Base-by-base conservation (phyloP, 495 filamentous ascomycete species). In the Xylaria castorea region DNA sequence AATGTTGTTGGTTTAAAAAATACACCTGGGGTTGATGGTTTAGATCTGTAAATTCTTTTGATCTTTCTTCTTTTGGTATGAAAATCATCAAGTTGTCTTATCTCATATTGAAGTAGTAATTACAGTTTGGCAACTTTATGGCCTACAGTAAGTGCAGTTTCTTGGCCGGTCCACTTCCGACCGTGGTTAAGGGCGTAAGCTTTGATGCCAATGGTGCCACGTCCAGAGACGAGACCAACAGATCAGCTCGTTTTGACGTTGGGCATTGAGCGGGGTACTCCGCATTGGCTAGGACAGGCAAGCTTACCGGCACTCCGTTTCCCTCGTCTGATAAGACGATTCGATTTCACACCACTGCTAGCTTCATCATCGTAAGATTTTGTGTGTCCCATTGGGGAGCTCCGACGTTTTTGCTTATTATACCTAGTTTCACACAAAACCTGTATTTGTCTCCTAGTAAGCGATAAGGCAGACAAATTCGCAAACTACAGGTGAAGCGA, bases 341-440 rank as follows among this genome's bases (percentile, higher is more conserved):
- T 20, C 1, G 30, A 58, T 34, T 34, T 12, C 25, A 30, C 34
- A 38, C 58, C 36, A 30, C 30, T 36, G 30, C 57, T 61, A 32
- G 57, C 57, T 61, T 61, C 30, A 61, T 18, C n/a, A 64, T 64
- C 61, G 61, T 64, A 64, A 64, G 61, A 64, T 64, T 27, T 40
- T 27, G 9, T 38, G 9, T 38, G 30, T 11, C 20, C 60, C 25
- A n/a, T 64, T 38, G 22, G 61, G 61, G 38, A 5, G 60, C 11
- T 30, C 36, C 22, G 38, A 22, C n/a, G 22, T 30, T 14, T 22
- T 42, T 25, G 38, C 61, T 42, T 64, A 62, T 40, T 62, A 38
- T 48, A 12, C 2, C 0, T 8, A 51, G 48, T 51, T 51, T 25
- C n/a, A 22, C 3, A 20, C 48, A 5, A n/a, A 4, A n/a, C 22